Evolutionary conservation across 352 stramenopile species (phyloP), one percentile per base, ranked within the genome.

Genomic region (Globisporangium cylindrosporum): DNA sequence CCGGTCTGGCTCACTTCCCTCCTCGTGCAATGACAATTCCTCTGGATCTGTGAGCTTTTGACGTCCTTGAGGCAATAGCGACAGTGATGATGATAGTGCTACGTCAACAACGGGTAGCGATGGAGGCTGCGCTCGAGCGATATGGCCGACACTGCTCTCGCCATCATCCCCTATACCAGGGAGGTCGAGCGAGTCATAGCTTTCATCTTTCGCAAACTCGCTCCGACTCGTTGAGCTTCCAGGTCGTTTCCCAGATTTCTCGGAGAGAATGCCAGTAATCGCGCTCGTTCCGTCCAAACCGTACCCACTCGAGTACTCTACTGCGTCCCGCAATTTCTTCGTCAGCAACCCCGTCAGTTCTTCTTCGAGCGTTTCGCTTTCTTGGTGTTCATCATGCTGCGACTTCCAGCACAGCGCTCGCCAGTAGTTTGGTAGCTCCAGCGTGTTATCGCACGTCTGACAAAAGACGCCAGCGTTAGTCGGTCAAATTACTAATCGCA

Each of bases 401-500:
- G 71, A 51, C 56, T 76, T 78, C 82, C 76, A 91, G 66, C 82
- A 89, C 6, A 91, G 58, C 10, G 81, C 83, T 53, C 81, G 86
- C 82, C 85, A 93, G 63, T 91, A 93, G 73, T 93, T 71, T 9
- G 82, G 82, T 10, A 93, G 74, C 62, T 93, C 82, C 10, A 93
- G 57, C 9, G 78, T 90, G 59, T 93, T 93, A 65, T 93, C 82
- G 49, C 82, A 93, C 7, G 84, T 93, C 84, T 92, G 53, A 53
- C 62, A 29, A 32, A 25, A 58, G 24, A 20, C 32, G 7, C 32
- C 36, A 62, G 1, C 10, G 18, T 56, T 5, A 48, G 29, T 36
- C 18, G 14, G 10, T 20, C 25, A 62, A 57, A 48, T 7, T 7
- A 53, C 34, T 12, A 56, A 8, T 22, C 24, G 32, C 25, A 56